Conservation (phyloP, 2,329 filamentous ascomycete species). For the Hortaea sp. region DNA sequence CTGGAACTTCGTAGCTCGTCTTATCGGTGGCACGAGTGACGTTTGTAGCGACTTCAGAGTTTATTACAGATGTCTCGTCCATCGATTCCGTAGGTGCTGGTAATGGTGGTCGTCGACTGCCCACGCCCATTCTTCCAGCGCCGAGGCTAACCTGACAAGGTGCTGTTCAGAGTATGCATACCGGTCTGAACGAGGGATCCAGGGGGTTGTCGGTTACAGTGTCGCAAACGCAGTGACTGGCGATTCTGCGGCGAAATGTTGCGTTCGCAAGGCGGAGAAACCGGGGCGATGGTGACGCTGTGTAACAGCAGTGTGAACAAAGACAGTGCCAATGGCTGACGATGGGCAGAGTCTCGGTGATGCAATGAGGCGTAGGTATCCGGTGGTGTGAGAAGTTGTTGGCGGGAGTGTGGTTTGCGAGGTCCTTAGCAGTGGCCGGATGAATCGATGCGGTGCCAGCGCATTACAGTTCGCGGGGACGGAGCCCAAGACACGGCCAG, state of each 20-base stretch:
- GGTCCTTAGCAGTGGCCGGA: too few species aligned
- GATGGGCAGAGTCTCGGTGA: too few species aligned
- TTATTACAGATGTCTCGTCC: constrained; percentile 39
- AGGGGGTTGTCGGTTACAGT: background rate
- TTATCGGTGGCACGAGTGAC: constrained; percentile 58
- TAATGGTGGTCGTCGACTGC: constrained; percentile 47
- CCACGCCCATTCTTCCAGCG: constrained; percentile 30
- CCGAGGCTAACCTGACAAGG: background rate
- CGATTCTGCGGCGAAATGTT: background rate
- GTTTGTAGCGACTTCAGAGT: constrained; percentile 52
- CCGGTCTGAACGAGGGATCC: background rate
- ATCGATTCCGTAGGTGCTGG: constrained; percentile 68
- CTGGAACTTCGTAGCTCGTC: constrained; percentile 69
- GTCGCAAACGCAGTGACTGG: background rate
- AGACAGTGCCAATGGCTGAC: too few species aligned
- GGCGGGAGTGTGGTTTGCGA: too few species aligned
- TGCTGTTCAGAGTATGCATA: background rate
- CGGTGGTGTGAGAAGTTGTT: too few species aligned
- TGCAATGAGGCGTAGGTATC: too few species aligned
- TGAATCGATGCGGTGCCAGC: too few species aligned
- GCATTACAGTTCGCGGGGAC: too few species aligned
- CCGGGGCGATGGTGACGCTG: too few species aligned
- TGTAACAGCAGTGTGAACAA: too few species aligned
- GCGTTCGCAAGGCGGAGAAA: too few species aligned
- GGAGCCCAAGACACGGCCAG: too few species aligned